A percentile compares a stretch with the other conserved stretches of the same genome.
Conservation (phyloP, 306 rosid genomes). For the Corylus americana region DNA sequence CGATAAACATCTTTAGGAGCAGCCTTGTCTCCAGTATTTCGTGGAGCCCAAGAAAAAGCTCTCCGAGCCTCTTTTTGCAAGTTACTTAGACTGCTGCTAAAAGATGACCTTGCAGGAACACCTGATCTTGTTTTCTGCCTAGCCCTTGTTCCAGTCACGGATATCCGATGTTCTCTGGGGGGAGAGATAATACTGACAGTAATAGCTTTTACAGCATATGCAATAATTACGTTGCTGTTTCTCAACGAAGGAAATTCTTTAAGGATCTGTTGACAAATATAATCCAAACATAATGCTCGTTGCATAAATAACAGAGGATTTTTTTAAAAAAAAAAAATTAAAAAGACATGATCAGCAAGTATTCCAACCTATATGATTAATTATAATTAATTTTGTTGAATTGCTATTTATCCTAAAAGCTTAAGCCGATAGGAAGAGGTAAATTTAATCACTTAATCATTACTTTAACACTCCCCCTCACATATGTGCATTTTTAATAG, state of each 20-base stretch:
- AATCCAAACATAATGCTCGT: slow-evolving; percentile 18
- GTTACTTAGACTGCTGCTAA: slow-evolving; percentile 84
- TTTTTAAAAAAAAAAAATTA: not conserved
- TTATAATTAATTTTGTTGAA: not conserved
- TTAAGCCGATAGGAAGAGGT: too few relatives aligned
- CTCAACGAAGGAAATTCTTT: slow-evolving; percentile 89
- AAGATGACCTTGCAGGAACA: slow-evolving; percentile 61
- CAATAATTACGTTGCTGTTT: slow-evolving; percentile 69
- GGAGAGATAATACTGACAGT: slow-evolving; percentile 78
- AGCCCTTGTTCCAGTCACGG: slow-evolving; percentile 76
- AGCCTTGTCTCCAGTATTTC: slow-evolving; percentile 67
- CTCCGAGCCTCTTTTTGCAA: slow-evolving; percentile 95
- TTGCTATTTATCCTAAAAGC: too few relatives aligned
- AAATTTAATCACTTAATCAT: too few relatives aligned
- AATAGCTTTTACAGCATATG: slow-evolving; percentile 84
- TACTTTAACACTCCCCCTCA: too few relatives aligned
- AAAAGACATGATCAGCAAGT: not conserved
- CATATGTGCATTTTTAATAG: too few relatives aligned
- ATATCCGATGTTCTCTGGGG: slow-evolving; percentile 83
- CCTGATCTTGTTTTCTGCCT: slow-evolving; percentile 80
- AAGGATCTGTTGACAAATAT: slow-evolving; percentile 59
- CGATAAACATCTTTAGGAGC: slow-evolving; percentile 83
- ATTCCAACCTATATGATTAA: not conserved
- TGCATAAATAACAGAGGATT: slow-evolving; percentile 12
- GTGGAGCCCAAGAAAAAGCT: slow-evolving; percentile 97